Evolutionary conservation across 1,139 yeast genomes (phyloP).

Genomic region (Debaryomyces sp.): DNA sequence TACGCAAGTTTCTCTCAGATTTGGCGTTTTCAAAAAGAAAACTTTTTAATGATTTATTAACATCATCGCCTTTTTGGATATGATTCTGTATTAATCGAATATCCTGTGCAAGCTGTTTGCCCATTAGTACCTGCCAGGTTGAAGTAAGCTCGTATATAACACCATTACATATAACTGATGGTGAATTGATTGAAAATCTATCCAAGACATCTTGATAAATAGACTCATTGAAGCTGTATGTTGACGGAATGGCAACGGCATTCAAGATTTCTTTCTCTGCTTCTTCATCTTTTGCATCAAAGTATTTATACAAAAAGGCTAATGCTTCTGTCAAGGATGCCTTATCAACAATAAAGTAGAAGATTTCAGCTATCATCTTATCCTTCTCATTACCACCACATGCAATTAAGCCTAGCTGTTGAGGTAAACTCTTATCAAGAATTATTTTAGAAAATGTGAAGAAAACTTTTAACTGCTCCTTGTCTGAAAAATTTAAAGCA

Average conservation of each 20-base stretch:
- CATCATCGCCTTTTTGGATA: slow-evolving; percentile 23
- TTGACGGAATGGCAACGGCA: slow-evolving; percentile 17
- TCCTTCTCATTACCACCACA: slow-evolving; percentile 37
- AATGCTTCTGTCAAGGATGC: slow-evolving; percentile 39
- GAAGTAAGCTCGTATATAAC: slow-evolving; percentile 48
- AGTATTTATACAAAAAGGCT: slow-evolving; percentile 44
- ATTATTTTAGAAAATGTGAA: slow-evolving; percentile 54
- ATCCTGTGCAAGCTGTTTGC: slow-evolving; percentile 43
- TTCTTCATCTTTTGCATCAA: slow-evolving; percentile 28
- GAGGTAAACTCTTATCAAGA: slow-evolving; percentile 63
- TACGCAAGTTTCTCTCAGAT: slow-evolving; percentile 32
- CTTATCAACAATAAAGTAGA: slow-evolving; percentile 36
- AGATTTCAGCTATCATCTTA: slow-evolving; percentile 30
- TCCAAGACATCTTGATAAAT: slow-evolving; percentile 23
- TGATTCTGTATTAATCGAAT: slow-evolving; percentile 29
- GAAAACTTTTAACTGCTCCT: slow-evolving; percentile 48
- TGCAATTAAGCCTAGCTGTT: slow-evolving; percentile 83
- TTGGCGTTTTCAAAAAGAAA: slow-evolving; percentile 38
- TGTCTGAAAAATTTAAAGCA: slow-evolving; percentile 63
- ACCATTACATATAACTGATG: slow-evolving; percentile 75
- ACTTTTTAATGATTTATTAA: slow-evolving; percentile 27
- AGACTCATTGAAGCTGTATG: slow-evolving; percentile 31
- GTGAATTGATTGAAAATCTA: slow-evolving; percentile 44
- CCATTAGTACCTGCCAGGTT: slow-evolving; percentile 44
- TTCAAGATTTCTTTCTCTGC: slow-evolving; percentile 30